A percentile compares a stretch with the other conserved stretches of the same genome.
Evolutionary conservation across 306 rosid species (phyloP).

Genomic region (Corylus americana): DNA sequence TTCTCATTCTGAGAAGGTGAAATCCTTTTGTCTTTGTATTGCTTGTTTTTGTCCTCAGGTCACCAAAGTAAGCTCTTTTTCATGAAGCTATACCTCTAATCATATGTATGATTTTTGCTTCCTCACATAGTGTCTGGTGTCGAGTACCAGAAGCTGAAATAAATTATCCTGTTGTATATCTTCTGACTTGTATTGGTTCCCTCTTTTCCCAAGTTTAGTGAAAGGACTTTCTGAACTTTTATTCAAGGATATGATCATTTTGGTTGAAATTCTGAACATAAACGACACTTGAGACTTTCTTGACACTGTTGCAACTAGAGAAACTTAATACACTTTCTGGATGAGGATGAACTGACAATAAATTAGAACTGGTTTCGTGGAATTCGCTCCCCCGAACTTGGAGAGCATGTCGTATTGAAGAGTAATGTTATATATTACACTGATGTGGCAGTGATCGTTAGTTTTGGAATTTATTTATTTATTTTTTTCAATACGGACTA

Average conservation of each 20-base stretch:
- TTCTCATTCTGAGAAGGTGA: slow-evolving; percentile 34
- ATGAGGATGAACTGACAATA: too few relatives aligned
- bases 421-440: too few relatives aligned
- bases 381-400: too few relatives aligned
- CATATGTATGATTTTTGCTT: background rate
- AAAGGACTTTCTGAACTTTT: background rate
- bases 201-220: background rate
- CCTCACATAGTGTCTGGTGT: background rate
- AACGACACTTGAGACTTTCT: too few relatives aligned
- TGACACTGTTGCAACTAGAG: too few relatives aligned
- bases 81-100: background rate
- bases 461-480: too few relatives aligned
- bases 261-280: background rate
- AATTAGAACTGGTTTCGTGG: too few relatives aligned
- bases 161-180: background rate
- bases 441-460: too few relatives aligned
- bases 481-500: too few relatives aligned
- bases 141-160: background rate
- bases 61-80: background rate
- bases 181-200: background rate
- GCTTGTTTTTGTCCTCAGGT: background rate
- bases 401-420: too few relatives aligned
- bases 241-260: background rate
- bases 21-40: background rate
- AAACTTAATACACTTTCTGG: too few relatives aligned